Base-by-base conservation (phyloP, 768 basidiomycete species). In the Tricholoma flavovirens region DNA sequence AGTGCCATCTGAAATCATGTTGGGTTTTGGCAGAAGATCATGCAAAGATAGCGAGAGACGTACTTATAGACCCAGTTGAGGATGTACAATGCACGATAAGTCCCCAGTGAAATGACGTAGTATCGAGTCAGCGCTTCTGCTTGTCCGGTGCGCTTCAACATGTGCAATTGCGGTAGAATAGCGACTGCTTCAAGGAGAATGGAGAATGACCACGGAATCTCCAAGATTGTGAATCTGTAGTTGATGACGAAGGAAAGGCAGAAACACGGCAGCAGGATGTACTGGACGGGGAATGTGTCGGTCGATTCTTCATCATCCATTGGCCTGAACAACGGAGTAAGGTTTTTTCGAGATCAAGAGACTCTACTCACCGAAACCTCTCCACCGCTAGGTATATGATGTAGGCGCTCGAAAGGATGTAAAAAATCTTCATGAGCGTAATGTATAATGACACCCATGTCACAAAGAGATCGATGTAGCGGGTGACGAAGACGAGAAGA, bases 381-480 rank as follows among this genome's bases (percentile, higher is more conserved):
- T 15, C 17, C 17, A 53, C 38, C 9, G 21, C 33, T 12, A 53
- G 9, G 15, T 40, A 53, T 5, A 53, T 10, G 14, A 42, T 53
- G 19, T 29, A 53, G 51, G 30, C 24, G 5, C 38, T 40, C 19
- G 51, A 53, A 15, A 19, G 5, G 24, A 53, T 40, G 36, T 53
- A 53, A 15, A 53, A 53, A 9, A 53, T 24, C 51, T 53, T 53
- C 38, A 38, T 29, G 22, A 30, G n/a, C 1, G 51, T 53, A 22
- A 42, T 53, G 36, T 53, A 53, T 33, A 42, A 9, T n/a, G 51
- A 53, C 5, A 38, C 3, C 24, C 38, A 53, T 5, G 4, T 29
- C 15, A 32, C 35, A 10, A 58, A 52, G 35, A 40, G 49, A 49
- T 56, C 56, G 49, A 49, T 38, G 52, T 54, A 56, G 55, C 55